These are phyloP conservation scores for Aspergillus sclerotioniger DNA, from an alignment of 495 filamentous ascomycete genomes.

Conservation along the genomic window DNA sequence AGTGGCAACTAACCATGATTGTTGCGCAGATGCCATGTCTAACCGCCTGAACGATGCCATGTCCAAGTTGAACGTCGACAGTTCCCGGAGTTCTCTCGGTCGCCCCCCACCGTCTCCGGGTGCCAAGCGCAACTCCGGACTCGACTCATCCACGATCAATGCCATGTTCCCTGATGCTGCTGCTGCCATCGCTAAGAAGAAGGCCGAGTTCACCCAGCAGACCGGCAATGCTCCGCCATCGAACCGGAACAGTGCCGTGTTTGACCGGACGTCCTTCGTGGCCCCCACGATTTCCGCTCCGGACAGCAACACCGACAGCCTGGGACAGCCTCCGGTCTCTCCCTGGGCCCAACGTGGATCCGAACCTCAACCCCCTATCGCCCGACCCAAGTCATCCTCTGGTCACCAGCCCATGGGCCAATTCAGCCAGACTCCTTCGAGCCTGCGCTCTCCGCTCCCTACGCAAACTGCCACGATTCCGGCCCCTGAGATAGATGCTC, in stretches of 20 bases:
- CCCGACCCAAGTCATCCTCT: constrained; percentile 87
- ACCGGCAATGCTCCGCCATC: constrained; percentile 87
- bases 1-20: constrained; percentile 1
- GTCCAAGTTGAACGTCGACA: constrained; percentile 85
- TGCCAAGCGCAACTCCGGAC: constrained; percentile 84
- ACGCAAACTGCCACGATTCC: constrained; percentile 79
- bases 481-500: constrained; percentile 74
- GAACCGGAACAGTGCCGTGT: constrained; percentile 85
- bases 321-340: constrained; percentile 63
- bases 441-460: constrained; percentile 78
- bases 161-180: constrained; percentile 99
- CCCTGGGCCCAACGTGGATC: constrained; percentile 67
- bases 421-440: constrained; percentile 81
- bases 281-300: constrained; percentile 75
- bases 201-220: constrained; percentile 93
- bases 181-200: constrained; percentile 94
- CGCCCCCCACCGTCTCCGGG: constrained; percentile 73
- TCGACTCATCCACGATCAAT: constrained; percentile 92
- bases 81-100: constrained; percentile 80
- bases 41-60: constrained; percentile 97
- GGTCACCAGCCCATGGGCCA: constrained; percentile 94
- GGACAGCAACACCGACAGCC: constrained; percentile 52
- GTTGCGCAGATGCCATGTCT: constrained; percentile 82
- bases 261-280: constrained; percentile 74
- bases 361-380: constrained; percentile 53